These are phyloP conservation scores for Aspergillus caelatus DNA, from an alignment of 2,329 filamentous ascomycete species.

Conservation along the genomic window DNA sequence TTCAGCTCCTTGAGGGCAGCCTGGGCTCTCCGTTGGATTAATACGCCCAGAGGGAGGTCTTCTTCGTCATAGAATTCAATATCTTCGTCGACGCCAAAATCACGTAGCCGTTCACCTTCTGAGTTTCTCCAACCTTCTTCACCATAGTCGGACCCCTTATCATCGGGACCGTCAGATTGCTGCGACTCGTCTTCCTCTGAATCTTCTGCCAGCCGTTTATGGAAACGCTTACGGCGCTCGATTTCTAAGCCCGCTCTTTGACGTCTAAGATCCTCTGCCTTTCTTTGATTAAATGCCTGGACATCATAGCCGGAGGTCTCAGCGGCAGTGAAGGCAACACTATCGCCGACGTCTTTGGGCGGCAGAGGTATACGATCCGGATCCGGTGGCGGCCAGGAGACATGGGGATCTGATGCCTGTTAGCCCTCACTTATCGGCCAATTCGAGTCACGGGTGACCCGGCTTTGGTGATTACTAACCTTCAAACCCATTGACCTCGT, in stretches of 20 bases:
- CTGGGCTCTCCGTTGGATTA: conserved; percentile 48
- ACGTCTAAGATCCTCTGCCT: conserved; percentile 54
- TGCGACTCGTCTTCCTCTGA: conserved; percentile 20
- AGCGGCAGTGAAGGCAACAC: conserved; percentile 28
- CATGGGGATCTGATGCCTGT: conserved; percentile 32
- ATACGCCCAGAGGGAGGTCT: conserved; percentile 59
- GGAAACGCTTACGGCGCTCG: conserved; percentile 45
- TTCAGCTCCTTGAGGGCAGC: background rate
- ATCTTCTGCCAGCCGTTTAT: conserved; percentile 37
- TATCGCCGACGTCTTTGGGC: conserved; percentile 17
- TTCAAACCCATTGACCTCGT: conserved; percentile 65
- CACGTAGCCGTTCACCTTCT: conserved; percentile 63
- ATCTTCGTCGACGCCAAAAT: conserved; percentile 68
- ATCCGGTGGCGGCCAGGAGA: conserved; percentile 53
- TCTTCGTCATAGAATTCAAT: conserved; percentile 67
- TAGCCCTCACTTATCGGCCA: background rate
- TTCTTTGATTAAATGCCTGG: conserved; percentile 57
- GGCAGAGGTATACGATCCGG: conserved; percentile 51
- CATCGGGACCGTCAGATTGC: conserved; percentile 23
- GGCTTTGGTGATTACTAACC: conserved; percentile 36
- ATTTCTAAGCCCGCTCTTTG: conserved; percentile 39
- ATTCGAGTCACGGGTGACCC: background rate
- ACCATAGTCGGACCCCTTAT: conserved; percentile 43
- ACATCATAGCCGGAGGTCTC: conserved; percentile 44
- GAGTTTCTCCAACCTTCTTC: conserved; percentile 66